A percentile compares a stretch with the other conserved stretches of the same genome.
Evolutionary conservation across 805 yeast genomes (phyloP).

Genomic region (Schwanniomyces pseudopolymorphus): DNA sequence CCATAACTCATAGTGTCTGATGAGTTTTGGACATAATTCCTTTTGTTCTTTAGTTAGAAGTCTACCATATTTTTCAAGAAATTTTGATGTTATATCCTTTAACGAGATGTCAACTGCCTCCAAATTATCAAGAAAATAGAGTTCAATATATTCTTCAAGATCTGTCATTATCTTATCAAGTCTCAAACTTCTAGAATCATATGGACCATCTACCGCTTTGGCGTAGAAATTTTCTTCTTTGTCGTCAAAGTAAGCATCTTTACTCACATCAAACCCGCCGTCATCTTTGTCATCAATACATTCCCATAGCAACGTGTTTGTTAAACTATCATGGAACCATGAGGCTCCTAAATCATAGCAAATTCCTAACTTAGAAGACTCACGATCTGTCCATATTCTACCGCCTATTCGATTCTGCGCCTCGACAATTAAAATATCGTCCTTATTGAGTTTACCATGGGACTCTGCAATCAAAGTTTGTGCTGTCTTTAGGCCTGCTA

Average conservation of each 20-base stretch:
- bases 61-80: conserved; percentile 43
- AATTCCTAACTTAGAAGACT: conserved; percentile 28
- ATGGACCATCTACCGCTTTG: conserved; percentile 26
- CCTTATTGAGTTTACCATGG: conserved; percentile 22
- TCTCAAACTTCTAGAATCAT: conserved; percentile 28
- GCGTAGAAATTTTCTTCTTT: conserved; percentile 26
- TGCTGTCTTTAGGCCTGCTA: conserved; percentile 76
- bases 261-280: conserved; percentile 13
- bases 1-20: conserved; percentile 72
- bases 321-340: conserved; percentile 85
- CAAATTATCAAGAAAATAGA: conserved; percentile 51
- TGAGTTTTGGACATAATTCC: conserved; percentile 48
- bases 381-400: conserved; percentile 49
- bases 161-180: conserved; percentile 49
- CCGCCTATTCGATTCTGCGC: conserved; percentile 73
- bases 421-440: conserved; percentile 58
- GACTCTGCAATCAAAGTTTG: conserved; percentile 20
- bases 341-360: conserved; percentile 82
- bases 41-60: conserved; percentile 54
- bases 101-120: conserved; percentile 54
- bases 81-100: conserved; percentile 47
- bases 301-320: conserved; percentile 56
- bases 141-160: conserved; percentile 56
- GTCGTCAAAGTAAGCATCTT: conserved; percentile 52
- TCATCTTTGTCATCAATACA: conserved; percentile 12